phyloP scores from a whole-genome alignment of 2,329 filamentous ascomycete genomes.

The Penicillium sp. region DNA sequence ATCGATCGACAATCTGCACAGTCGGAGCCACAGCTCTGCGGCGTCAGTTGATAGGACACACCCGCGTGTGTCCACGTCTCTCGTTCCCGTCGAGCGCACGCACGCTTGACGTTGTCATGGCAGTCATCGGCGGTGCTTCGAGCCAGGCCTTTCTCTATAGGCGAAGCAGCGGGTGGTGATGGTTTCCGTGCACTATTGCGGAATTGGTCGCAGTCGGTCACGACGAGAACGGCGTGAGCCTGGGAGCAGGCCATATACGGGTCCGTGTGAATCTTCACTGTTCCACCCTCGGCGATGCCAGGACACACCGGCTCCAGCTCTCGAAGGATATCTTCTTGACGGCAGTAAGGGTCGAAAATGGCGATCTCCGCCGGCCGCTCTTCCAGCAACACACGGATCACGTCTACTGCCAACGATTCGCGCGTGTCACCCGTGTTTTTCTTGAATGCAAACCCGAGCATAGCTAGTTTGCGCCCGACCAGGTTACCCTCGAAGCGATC shows the following conservation, averaged over 20 bases:
- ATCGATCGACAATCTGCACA: slow-evolving; percentile 28
- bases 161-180: not conserved
- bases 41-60: slow-evolving; percentile 21
- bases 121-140: not conserved
- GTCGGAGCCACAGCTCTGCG: slow-evolving; percentile 24
- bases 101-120: not conserved
- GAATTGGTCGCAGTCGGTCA: slow-evolving; percentile 57
- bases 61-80: slow-evolving; percentile 26
- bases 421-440: slow-evolving; percentile 74
- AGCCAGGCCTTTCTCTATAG: not conserved
- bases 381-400: slow-evolving; percentile 64
- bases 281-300: slow-evolving; percentile 15
- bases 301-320: slow-evolving; percentile 36
- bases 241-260: slow-evolving; percentile 48
- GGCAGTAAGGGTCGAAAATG: slow-evolving; percentile 63
- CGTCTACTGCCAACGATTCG: slow-evolving; percentile 66
- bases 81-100: slow-evolving; percentile 2
- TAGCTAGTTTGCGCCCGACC: slow-evolving; percentile 66
- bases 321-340: slow-evolving; percentile 37
- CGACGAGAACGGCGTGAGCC: slow-evolving; percentile 50
- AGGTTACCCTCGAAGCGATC: slow-evolving; percentile 67
- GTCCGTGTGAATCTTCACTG: slow-evolving; percentile 42
- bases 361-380: slow-evolving; percentile 64
- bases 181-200: slow-evolving; percentile 25
- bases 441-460: slow-evolving; percentile 78